Percentiles rank a stretch among this genome's conserved stretches.
Conservation (phyloP, 805 yeast species). For the Cyberlindnera maritima region DNA sequence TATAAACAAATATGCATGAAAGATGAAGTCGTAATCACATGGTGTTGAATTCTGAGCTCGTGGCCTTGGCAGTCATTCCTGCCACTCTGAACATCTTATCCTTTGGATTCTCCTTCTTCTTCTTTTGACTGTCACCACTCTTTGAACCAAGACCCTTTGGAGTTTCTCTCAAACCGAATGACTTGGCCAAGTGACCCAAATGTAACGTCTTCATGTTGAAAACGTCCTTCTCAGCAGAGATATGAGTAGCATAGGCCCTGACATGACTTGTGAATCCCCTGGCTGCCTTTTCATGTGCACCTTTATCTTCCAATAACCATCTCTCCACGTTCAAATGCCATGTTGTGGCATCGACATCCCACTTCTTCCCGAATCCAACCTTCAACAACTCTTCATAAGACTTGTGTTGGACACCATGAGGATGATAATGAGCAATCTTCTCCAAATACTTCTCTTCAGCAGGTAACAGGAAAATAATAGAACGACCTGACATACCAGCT, state of each 20-base stretch:
- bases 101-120: conserved; percentile 62
- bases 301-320: conserved; percentile 71
- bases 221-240: conserved; percentile 69
- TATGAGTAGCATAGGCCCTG: conserved; percentile 95
- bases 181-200: conserved; percentile 93
- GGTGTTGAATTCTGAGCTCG: conserved; percentile 71
- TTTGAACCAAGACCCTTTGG: conserved; percentile 73
- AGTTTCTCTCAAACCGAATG: conserved; percentile 91
- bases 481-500: conserved; percentile 84
- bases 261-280: conserved; percentile 86
- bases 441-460: conserved; percentile 88
- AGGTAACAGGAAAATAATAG: conserved; percentile 79
- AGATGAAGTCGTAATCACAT: conserved; percentile 18
- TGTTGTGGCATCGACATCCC: conserved; percentile 96
- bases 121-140: conserved; percentile 32
- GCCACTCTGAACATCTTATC: conserved; percentile 78
- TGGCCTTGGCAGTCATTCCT: conserved; percentile 58
- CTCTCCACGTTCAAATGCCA: conserved; percentile 92
- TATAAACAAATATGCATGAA: background rate
- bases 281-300: conserved; percentile 62
- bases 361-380: conserved; percentile 45
- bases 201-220: conserved; percentile 84
- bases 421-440: conserved; percentile 55
- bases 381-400: conserved; percentile 46
- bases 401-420: conserved; percentile 47